Evolutionary conservation across 2,329 filamentous ascomycete genomes (phyloP).

Genomic region (Calonectria hongkongensis): DNA sequence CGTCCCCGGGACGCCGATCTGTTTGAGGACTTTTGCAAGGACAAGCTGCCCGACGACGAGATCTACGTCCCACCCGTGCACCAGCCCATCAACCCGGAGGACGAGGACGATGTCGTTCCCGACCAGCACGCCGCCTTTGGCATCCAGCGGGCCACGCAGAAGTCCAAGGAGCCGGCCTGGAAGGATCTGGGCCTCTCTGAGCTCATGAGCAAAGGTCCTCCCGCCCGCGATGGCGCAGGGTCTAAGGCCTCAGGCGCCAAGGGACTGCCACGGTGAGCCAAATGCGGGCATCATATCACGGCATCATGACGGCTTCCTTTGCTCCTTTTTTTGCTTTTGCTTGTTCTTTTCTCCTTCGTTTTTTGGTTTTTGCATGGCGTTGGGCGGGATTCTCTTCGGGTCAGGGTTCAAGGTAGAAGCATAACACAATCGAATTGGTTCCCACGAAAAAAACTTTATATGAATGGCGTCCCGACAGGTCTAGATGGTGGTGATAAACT

Average conservation of each 20-base stretch:
- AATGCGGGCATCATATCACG: neutral
- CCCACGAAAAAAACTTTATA: slow-evolving; percentile 6
- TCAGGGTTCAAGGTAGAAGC: slow-evolving; percentile 7
- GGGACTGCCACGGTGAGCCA: slow-evolving; percentile 45
- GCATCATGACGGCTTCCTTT: too few relatives aligned
- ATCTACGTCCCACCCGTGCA: slow-evolving; percentile 88
- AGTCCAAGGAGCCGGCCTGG: slow-evolving; percentile 83
- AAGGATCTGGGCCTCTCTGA: slow-evolving; percentile 84
- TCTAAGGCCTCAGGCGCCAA: slow-evolving; percentile 43
- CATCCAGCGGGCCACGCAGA: slow-evolving; percentile 87
- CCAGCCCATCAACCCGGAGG: slow-evolving; percentile 89
- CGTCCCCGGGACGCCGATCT: slow-evolving; percentile 83
- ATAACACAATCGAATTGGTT: slow-evolving; percentile 8
- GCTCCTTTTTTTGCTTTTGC: neutral
- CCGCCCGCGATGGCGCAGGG: slow-evolving; percentile 48
- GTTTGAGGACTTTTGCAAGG: slow-evolving; percentile 85
- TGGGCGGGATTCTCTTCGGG: neutral
- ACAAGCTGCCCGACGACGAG: slow-evolving; percentile 83
- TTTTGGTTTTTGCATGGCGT: slow-evolving; percentile 4
- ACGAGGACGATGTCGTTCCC: slow-evolving; percentile 91
- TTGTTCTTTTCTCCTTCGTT: neutral
- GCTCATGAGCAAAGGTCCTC: slow-evolving; percentile 79
- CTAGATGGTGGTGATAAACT: neutral
- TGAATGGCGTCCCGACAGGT: slow-evolving; percentile 10
- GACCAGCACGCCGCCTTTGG: slow-evolving; percentile 93